phyloP scores from a whole-genome alignment of 2,329 filamentous ascomycete genomes.

The Colletotrichum orchidophilum region DNA sequence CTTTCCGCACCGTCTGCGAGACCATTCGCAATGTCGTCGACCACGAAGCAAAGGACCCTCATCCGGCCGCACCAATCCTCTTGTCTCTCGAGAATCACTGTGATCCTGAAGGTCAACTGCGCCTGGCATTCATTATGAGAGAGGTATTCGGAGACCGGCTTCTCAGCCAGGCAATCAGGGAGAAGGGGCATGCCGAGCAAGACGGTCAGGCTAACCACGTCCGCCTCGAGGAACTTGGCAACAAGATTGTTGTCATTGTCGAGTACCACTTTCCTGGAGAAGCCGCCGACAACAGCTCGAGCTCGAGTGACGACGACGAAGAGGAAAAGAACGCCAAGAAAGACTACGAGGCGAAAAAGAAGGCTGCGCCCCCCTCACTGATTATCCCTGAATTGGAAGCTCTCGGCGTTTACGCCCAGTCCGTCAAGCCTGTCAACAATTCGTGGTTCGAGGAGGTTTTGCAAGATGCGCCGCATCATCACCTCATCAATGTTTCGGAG shows the following conservation, averaged over 20 bases:
- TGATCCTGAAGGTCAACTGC: slow-evolving; percentile 63
- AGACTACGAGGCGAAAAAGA: slow-evolving; percentile 61
- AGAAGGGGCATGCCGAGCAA: slow-evolving; percentile 66
- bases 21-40: slow-evolving; percentile 71
- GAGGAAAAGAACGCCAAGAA: slow-evolving; percentile 49
- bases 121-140: slow-evolving; percentile 71
- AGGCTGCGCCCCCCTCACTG: slow-evolving; percentile 52
- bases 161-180: slow-evolving; percentile 64
- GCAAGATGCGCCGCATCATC: slow-evolving; percentile 68
- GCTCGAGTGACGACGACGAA: slow-evolving; percentile 50
- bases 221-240: slow-evolving; percentile 65
- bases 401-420: slow-evolving; percentile 75
- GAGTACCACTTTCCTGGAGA: slow-evolving; percentile 71
- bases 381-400: slow-evolving; percentile 73
- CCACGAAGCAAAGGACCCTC: slow-evolving; percentile 58
- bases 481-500: slow-evolving; percentile 76
- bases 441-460: slow-evolving; percentile 68
- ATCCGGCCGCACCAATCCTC: slow-evolving; percentile 65
- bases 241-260: slow-evolving; percentile 73
- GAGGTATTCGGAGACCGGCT: slow-evolving; percentile 70
- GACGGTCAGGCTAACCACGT: slow-evolving; percentile 62
- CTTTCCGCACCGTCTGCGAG: slow-evolving; percentile 72
- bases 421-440: slow-evolving; percentile 72
- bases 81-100: slow-evolving; percentile 77
- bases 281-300: slow-evolving; percentile 48